Percentiles rank a stretch among this genome's conserved stretches.
These are phyloP conservation scores for Suillus brevipes DNA, from an alignment of 768 basidiomycete genomes.

Conservation along the genomic window DNA sequence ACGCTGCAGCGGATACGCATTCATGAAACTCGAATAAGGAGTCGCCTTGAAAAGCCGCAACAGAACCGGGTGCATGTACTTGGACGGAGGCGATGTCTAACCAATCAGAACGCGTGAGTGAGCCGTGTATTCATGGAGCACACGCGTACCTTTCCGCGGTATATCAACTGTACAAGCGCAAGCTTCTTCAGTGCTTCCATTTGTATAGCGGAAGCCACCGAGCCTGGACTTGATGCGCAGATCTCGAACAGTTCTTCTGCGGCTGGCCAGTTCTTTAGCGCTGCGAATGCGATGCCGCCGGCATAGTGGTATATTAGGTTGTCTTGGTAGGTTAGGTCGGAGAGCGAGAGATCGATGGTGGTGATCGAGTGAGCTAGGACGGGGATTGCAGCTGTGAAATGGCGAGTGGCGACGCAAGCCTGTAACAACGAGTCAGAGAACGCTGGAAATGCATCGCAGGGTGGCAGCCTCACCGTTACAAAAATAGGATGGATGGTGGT, in stretches of 20 bases:
- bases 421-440: constrained; percentile 25
- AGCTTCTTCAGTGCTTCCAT: constrained; percentile 88
- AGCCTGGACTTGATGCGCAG: constrained; percentile 63
- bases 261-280: constrained; percentile 63
- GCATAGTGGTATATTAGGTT: constrained; percentile 84
- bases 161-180: constrained; percentile 73
- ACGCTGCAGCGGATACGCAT: constrained; percentile 61
- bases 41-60: constrained; percentile 63
- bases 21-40: constrained; percentile 63
- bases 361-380: constrained; percentile 66
- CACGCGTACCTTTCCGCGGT: constrained; percentile 62
- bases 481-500: constrained; percentile 74
- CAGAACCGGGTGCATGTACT: constrained; percentile 66
- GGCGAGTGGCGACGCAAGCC: constrained; percentile 56
- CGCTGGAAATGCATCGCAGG: background rate
- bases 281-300: constrained; percentile 67
- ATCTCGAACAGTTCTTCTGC: constrained; percentile 83
- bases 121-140: background rate
- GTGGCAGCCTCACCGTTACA: constrained; percentile 47
- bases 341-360: constrained; percentile 56
- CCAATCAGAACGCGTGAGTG: constrained; percentile 30
- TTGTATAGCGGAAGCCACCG: constrained; percentile 65
- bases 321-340: constrained; percentile 75
- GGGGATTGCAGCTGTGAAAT: constrained; percentile 58
- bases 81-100: constrained; percentile 54